These are phyloP conservation scores for Solanum hybrid DNA, from an alignment of 305 asterid species.

Conservation along the genomic window DNA sequence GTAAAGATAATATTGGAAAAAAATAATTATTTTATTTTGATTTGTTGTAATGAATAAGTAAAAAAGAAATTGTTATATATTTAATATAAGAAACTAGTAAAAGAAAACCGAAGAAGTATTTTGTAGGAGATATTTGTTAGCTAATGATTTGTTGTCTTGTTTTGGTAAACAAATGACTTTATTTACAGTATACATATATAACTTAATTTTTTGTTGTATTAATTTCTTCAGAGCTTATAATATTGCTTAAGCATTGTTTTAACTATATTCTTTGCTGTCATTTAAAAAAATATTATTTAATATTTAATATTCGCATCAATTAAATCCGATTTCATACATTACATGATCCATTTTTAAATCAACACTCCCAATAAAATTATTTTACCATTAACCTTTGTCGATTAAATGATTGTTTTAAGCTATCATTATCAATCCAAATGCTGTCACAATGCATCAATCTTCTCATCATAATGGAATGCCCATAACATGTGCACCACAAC, in stretches of 20 bases:
- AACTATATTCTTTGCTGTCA: background rate
- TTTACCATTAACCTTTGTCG: background rate
- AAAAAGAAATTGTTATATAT: background rate
- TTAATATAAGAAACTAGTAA: background rate
- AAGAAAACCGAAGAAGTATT: background rate
- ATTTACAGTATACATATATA: background rate
- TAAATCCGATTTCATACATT: fast-evolving
- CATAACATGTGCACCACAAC: background rate
- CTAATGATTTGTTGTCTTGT: background rate
- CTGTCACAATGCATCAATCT: background rate
- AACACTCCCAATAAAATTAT: fast-evolving
- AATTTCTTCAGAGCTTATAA: background rate
- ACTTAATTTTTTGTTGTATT: background rate
- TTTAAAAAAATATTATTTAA: fast-evolving
- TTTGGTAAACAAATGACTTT: background rate
- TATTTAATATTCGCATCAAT: background rate
- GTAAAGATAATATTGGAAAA: background rate
- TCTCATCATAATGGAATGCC: background rate
- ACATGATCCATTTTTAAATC: background rate
- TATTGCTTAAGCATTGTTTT: background rate
- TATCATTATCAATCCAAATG: background rate
- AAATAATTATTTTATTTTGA: background rate
- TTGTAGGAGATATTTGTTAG: background rate
- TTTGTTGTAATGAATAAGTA: background rate
- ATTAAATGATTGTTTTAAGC: background rate